Base-by-base conservation (phyloP, 2,329 filamentous ascomycete species). In the Fusarium penzigii region DNA sequence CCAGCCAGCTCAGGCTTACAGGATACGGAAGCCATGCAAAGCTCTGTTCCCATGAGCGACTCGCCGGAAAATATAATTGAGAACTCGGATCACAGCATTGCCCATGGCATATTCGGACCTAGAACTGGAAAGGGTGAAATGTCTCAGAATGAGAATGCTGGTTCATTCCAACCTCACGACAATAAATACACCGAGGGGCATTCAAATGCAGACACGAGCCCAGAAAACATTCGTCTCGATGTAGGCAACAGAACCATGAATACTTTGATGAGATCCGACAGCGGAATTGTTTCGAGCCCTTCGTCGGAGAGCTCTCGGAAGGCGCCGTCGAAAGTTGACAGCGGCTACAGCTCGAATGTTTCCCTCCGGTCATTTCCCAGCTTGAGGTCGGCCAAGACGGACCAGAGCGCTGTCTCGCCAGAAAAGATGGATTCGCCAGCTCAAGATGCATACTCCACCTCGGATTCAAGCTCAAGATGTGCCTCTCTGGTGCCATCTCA, bases 311-410 rank as follows among this genome's bases (percentile, higher is more conserved):
- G 59, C 13, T 72, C 75, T 1, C 70, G 70, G 14, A 78, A 75
- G 49, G 68, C 77, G 6, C 68, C 82, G n/a, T 75, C 78, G 32
- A 84, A 84, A 55, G 77, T 80, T 39, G 83, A 86, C 61, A 85
- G 82, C 25, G 82, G 82, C 14, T 86, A 86, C 60, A 81, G 81
- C 60, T 86, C 82, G 8, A 84, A 79, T 59, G 71, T 81, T 5
- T 86, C 83, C 12, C 65, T 84, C 16, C 75, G 79, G 39, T 85
- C 82, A 1, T 74, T 80, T n/a, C 67, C 65, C 25, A 71, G 66
- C 48, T 69, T 63, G 44, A 63, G 54, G 42, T 61, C 62, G 20
- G 53, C 55, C 13, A 55, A 52, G 29, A 60, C 52, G 29, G 63
- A 63, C 13, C 52, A 55, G 29, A 54, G 53, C 41, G 60, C 51